Conservation (phyloP, 129 eudicot genomes). For the Flaveria sonorensis region DNA sequence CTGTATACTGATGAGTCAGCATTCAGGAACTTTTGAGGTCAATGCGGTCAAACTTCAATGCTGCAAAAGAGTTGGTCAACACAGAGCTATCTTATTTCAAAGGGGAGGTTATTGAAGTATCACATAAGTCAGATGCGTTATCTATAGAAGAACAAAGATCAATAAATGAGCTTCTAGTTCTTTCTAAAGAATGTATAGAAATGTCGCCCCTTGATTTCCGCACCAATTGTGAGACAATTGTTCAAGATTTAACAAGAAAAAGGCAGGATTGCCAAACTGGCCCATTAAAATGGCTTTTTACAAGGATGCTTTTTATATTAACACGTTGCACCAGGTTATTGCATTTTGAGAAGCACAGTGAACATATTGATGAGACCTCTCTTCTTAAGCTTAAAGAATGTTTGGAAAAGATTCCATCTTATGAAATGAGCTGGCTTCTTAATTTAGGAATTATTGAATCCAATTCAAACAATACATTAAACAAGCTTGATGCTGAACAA, state of each 20-base stretch:
- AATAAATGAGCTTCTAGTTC: conserved; percentile 57
- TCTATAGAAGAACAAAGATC: conserved; percentile 47
- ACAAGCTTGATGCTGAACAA: conserved; percentile 31
- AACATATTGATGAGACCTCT: conserved; percentile 58
- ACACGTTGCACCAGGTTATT: conserved; percentile 87
- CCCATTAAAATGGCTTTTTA: conserved; percentile 66
- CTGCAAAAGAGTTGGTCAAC: conserved; percentile 76
- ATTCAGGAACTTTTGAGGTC: conserved; percentile 77
- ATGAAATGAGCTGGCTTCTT: conserved; percentile 66
- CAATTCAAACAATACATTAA: conserved; percentile 28
- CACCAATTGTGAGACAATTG: conserved; percentile 70
- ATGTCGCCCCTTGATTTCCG: conserved; percentile 69
- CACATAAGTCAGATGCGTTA: conserved; percentile 54
- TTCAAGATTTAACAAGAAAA: conserved; percentile 65
- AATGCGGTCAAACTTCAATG: conserved; percentile 67
- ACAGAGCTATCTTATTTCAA: conserved; percentile 65
- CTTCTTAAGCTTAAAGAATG: conserved; percentile 65
- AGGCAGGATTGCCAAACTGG: conserved; percentile 64
- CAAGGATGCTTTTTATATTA: conserved; percentile 78
- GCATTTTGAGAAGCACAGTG: conserved; percentile 77
- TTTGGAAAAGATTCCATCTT: conserved; percentile 70
- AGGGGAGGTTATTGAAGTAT: conserved; percentile 51
- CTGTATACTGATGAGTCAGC: conserved; percentile 21
- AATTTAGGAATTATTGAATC: conserved; percentile 50
- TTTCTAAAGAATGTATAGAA: conserved; percentile 54